These are phyloP conservation scores for Picea mariana DNA, from an alignment of 83 land plant species.

Conservation along the genomic window DNA sequence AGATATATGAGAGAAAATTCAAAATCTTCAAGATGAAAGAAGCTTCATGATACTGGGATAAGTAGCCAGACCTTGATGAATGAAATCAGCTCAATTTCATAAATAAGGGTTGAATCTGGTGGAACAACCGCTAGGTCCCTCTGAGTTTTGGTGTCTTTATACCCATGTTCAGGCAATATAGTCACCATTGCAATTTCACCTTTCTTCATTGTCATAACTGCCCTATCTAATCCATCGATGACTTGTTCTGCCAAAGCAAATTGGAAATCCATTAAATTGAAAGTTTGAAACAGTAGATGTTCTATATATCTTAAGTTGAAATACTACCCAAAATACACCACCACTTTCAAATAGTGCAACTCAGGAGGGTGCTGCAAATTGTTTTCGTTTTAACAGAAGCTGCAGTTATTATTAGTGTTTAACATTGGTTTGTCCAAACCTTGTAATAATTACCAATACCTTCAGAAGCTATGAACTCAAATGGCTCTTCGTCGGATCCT, in stretches of 20 bases:
- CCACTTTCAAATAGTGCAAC: no score
- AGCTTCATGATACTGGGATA: not conserved
- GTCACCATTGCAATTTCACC: conserved; percentile 67
- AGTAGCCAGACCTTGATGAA: conserved; percentile 32
- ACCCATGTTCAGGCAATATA: conserved; percentile 69
- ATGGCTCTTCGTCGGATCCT: conserved; percentile 51
- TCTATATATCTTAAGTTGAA: not conserved
- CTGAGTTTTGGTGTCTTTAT: conserved; percentile 31
- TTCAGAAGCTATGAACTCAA: conserved; percentile 68
- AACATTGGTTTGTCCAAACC: no score
- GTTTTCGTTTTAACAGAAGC: no score
- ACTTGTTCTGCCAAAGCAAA: conserved; percentile 52
- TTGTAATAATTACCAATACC: conserved; percentile 32
- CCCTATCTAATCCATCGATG: conserved; percentile 64
- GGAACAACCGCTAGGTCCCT: conserved; percentile 44
- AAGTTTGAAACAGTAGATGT: no score
- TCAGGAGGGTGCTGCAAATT: no score
- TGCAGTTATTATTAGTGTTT: not conserved
- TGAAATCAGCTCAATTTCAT: conserved; percentile 44
- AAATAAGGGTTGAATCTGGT: conserved; percentile 32
- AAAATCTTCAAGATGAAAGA: not conserved
- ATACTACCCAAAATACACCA: no score
- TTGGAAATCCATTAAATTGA: no score
- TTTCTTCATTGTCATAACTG: conserved; percentile 78
- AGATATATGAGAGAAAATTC: not conserved